Base-by-base conservation (phyloP, 2,329 filamentous ascomycete species). In the Pseudocercospora ulei region DNA sequence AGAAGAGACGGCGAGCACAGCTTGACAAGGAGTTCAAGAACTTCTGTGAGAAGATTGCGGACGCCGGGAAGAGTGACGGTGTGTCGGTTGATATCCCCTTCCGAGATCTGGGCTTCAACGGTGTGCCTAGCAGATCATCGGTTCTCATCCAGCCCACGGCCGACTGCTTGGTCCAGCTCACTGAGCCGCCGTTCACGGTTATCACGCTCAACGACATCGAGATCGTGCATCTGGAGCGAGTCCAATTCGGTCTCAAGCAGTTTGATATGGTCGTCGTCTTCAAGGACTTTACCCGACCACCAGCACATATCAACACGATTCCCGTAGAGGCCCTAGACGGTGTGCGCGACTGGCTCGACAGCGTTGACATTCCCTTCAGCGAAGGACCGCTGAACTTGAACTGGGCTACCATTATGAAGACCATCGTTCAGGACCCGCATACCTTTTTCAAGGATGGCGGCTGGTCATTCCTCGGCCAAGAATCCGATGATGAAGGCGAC, bases 361-460 rank as follows among this genome's bases (percentile, higher is more conserved):
- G 81, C 1, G 87, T 90, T 31, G 88, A 98, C 57, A 93, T 98
- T 57, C 80, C 90, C 11, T 96, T 80, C 68, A 82, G 78, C 7
- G 92, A 98, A 63, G 90, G 90, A 41, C 90, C 88, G 1, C 76
- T 98, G 52, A 98, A 98, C 67, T 72, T 98, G 41, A 96, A 96
- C 71, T 98, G 90, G 90, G 82, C 83, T 7, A 94, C 87, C 9
- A 98, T 98, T 59, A 98, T 98, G 86, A 98, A 98, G 72, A 98
- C 90, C 0, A 87, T 98, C 16, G 88, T 82, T 12, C 79, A 82
- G 22, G 87, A 98, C 59, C 84, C 90, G 2, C 88, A 98, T 59
- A 76, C 81, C 53, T 98, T 98, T 75, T 98, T 95, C 63, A 76
- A 73, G 3, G 88, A 96, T 49, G 90, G 92, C 19, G 90, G 90